Evolutionary conservation across 768 basidiomycete species (phyloP).

Genomic region (Boletales sp.): DNA sequence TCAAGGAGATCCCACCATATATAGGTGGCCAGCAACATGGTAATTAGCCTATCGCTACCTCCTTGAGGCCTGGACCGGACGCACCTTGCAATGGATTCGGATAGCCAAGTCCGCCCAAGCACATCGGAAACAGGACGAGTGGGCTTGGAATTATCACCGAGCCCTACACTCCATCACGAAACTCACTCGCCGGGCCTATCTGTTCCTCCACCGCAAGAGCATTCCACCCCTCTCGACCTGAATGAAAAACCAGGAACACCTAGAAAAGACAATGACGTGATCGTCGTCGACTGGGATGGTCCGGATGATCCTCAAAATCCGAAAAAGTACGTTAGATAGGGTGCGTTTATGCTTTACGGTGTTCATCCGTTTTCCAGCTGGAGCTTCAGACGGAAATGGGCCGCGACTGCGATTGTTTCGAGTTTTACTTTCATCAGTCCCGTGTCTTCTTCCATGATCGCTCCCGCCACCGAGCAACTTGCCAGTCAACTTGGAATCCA

Average conservation of each 20-base stretch:
- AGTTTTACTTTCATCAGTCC: constrained; percentile 67
- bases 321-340: constrained; percentile 41
- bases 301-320: constrained; percentile 57
- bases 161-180: too few relatives aligned
- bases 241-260: background rate
- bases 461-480: constrained; percentile 56
- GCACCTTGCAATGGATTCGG: too few relatives aligned
- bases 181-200: too few relatives aligned
- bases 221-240: background rate
- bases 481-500: constrained; percentile 54
- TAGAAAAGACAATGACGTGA: background rate
- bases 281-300: constrained; percentile 60
- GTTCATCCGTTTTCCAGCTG: constrained; percentile 40
- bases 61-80: too few relatives aligned
- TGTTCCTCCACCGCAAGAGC: background rate
- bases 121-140: too few relatives aligned
- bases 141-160: too few relatives aligned
- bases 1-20: too few relatives aligned
- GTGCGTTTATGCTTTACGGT: background rate
- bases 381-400: constrained; percentile 59
- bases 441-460: constrained; percentile 70
- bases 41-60: too few relatives aligned
- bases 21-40: too few relatives aligned
- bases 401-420: constrained; percentile 59
- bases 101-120: too few relatives aligned